Percentiles rank a stretch among this genome's conserved stretches.
These are phyloP conservation scores for Neurospora hispaniola DNA, from an alignment of 495 filamentous ascomycete species.

Conservation along the genomic window DNA sequence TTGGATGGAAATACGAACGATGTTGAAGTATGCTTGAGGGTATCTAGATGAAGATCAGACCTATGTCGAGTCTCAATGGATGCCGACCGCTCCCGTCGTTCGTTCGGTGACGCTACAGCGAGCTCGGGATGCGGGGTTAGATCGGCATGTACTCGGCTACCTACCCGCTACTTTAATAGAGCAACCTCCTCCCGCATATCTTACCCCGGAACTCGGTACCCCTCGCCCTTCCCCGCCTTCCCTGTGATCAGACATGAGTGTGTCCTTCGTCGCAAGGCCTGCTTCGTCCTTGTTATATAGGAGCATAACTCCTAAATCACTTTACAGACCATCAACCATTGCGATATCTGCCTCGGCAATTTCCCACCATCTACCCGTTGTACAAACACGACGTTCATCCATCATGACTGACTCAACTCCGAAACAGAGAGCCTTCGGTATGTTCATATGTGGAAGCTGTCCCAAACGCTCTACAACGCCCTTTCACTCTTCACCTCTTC, in stretches of 20 bases:
- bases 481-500: background rate
- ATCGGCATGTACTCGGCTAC: background rate
- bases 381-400: background rate
- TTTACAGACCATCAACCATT: background rate
- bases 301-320: background rate
- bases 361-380: background rate
- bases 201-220: background rate
- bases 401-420: conserved; percentile 21
- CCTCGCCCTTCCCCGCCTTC: background rate
- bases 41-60: background rate
- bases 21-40: background rate
- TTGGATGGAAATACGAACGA: background rate
- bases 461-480: background rate
- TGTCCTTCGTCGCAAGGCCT: background rate
- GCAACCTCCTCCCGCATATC: background rate
- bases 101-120: background rate
- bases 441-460: conserved; percentile 2
- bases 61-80: background rate
- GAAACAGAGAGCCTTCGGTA: conserved; percentile 28
- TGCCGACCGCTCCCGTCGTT: background rate
- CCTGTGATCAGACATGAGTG: background rate
- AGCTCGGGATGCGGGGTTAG: background rate
- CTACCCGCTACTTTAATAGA: background rate
- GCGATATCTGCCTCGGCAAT: background rate
- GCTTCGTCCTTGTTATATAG: background rate